These are phyloP conservation scores for Leishmania guyanensis DNA, from an alignment of 208 protist species.

Conservation along the genomic window DNA sequence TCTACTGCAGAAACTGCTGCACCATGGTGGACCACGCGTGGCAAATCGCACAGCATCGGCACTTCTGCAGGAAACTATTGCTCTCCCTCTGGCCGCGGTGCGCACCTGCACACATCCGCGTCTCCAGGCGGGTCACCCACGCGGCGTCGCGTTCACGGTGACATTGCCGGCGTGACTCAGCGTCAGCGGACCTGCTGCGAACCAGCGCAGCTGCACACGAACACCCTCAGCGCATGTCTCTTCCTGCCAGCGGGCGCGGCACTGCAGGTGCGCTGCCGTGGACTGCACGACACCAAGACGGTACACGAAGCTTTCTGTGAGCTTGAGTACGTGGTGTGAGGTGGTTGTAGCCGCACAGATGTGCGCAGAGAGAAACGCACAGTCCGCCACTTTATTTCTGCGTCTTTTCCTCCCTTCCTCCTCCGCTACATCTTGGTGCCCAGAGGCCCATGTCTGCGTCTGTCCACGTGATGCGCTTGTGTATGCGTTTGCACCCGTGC, in stretches of 20 bases:
- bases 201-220: slow-evolving; percentile 40
- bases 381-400: background rate
- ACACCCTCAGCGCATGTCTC: slow-evolving; percentile 47
- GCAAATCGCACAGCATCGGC: background rate
- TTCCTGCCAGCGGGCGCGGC: slow-evolving; percentile 41
- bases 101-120: background rate
- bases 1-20: background rate
- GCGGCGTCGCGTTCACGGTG: slow-evolving; percentile 12
- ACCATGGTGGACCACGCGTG: background rate
- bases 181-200: slow-evolving; percentile 37
- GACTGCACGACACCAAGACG: slow-evolving; percentile 24
- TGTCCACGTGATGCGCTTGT: background rate
- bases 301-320: slow-evolving; percentile 62
- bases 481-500: background rate
- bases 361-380: background rate
- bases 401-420: background rate
- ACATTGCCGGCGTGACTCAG: slow-evolving; percentile 4
- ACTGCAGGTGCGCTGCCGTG: slow-evolving; percentile 51
- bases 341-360: background rate
- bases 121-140: background rate
- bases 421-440: background rate
- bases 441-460: background rate
- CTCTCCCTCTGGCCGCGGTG: background rate
- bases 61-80: background rate
- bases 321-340: slow-evolving; percentile 51